Conservation (phyloP, 768 basidiomycete species). For the Thelephora ganbajun region DNA sequence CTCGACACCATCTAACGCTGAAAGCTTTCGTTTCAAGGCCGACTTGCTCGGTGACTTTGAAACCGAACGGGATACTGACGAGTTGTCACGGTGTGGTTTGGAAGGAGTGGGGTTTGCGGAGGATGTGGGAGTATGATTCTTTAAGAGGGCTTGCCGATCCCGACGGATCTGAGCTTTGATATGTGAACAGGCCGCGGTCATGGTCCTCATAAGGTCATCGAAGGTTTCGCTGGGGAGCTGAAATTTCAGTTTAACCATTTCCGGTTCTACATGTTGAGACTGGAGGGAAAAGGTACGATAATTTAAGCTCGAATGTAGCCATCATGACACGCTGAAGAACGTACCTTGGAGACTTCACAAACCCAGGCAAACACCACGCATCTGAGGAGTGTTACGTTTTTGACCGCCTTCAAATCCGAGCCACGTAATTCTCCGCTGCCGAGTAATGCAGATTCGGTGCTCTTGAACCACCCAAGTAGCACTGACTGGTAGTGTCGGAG, state of each 20-base stretch:
- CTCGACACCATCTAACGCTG: constrained; percentile 2
- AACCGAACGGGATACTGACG: constrained; percentile 1
- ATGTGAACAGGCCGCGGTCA: constrained; percentile 7
- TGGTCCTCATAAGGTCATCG: constrained; percentile 7
- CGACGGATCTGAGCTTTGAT: constrained; percentile 5
- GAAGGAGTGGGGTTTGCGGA: not conserved
- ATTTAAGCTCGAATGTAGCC: too few relatives aligned
- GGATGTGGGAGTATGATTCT: not conserved
- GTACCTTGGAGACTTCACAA: constrained; percentile 7
- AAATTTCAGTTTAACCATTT: constrained; percentile 2
- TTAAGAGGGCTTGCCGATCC: not conserved
- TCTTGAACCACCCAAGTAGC: constrained; percentile 11
- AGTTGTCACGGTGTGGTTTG: not conserved
- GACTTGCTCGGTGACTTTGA: constrained; percentile 13
- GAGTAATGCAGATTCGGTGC: constrained; percentile 11
- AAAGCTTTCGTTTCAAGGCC: constrained; percentile 2
- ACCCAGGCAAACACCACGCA: constrained; percentile 16
- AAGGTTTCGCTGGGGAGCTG: constrained; percentile 5
- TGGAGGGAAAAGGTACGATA: not conserved
- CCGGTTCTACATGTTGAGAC: constrained; percentile 4
- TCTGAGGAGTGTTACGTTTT: not conserved
- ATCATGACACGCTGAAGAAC: not conserved
- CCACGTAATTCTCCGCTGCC: constrained; percentile 8
- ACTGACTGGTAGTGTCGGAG: constrained; percentile 6
- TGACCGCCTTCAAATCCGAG: not conserved